These are phyloP conservation scores for Psidium guajava DNA, from an alignment of 345 rosid genomes.

Conservation along the genomic window DNA sequence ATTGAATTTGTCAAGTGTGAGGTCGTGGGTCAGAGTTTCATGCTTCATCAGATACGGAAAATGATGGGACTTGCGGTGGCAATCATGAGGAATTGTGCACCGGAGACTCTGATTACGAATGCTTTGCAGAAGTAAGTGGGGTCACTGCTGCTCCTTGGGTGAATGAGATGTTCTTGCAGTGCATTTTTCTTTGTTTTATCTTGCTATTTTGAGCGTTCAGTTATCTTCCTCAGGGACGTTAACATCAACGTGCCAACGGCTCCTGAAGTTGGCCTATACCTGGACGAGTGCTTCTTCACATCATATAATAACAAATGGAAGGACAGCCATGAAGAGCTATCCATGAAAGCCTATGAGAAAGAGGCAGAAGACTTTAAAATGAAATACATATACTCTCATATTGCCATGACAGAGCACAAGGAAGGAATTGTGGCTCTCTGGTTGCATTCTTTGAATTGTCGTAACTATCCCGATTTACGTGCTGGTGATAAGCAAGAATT, in stretches of 20 bases:
- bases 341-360: conserved; percentile 63
- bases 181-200: not conserved
- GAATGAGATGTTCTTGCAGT: not conserved
- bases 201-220: not conserved
- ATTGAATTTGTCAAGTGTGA: conserved; percentile 88
- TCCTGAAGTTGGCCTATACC: conserved; percentile 93
- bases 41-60: conserved; percentile 97
- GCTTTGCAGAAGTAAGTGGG: conserved; percentile 58
- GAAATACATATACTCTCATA: conserved; percentile 76
- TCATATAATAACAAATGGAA: conserved; percentile 80
- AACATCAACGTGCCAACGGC: conserved; percentile 73
- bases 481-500: not conserved
- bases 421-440: conserved; percentile 78
- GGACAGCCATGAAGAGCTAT: conserved; percentile 74
- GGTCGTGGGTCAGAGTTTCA: conserved; percentile 95
- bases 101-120: conserved; percentile 51
- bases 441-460: conserved; percentile 85
- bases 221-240: conserved; percentile 45
- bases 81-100: conserved; percentile 70
- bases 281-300: conserved; percentile 84
- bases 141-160: not conserved
- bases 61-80: conserved; percentile 93
- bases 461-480: conserved; percentile 68
- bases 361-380: conserved; percentile 73
- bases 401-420: conserved; percentile 67